Base-by-base conservation (phyloP, 2,329 filamentous ascomycete genomes). In the Ophiostoma piceae region DNA sequence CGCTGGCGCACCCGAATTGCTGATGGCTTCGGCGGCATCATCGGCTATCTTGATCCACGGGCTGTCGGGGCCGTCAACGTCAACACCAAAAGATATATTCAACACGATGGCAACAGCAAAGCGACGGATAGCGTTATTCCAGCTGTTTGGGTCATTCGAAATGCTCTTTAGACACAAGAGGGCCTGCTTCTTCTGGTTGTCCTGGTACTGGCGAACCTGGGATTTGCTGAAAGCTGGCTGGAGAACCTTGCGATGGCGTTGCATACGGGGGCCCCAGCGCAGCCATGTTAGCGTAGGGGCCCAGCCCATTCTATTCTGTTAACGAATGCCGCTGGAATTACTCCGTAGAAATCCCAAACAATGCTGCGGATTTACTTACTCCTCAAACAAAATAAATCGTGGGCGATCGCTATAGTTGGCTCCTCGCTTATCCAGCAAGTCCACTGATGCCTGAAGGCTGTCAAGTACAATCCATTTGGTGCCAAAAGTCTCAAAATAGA, bases 321-420 rank as follows among this genome's bases (percentile, higher is more conserved):
- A 64, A 32, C n/a, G n/a, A 64, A 35, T 35, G 35, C 11, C 14
- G 16, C 29, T 41, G 39, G 11, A 41, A 14, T 41, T 35, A 35
- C 35, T 35, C 6, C 2, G 29, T 11, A n/a, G 39, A 3, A 22
- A 14, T 1, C 51, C 11, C 26, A 29, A 26, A 6, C 29, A 11
- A 37, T 19, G 37, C 14, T n/a, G 16, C 5, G 6, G 32, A 16
- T 5, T 8, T 16, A 39, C 60, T 37, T 9, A 68, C 67, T 68
- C 67, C 26, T 68, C 67, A 64, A 68, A 68, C 22, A 68, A 37
- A 16, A 68, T n/a, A 47, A 84, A 83, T 26, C 79, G 78, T 11
- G 82, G 82, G 1, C 82, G 73, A 72, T 82, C 80, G 47, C 76
- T 77, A 72, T 82, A 84, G 71, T 82, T 84, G 70, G 76, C 77